Evolutionary conservation across 768 basidiomycete species (phyloP).

Genomic region (Amanita phalloides): DNA sequence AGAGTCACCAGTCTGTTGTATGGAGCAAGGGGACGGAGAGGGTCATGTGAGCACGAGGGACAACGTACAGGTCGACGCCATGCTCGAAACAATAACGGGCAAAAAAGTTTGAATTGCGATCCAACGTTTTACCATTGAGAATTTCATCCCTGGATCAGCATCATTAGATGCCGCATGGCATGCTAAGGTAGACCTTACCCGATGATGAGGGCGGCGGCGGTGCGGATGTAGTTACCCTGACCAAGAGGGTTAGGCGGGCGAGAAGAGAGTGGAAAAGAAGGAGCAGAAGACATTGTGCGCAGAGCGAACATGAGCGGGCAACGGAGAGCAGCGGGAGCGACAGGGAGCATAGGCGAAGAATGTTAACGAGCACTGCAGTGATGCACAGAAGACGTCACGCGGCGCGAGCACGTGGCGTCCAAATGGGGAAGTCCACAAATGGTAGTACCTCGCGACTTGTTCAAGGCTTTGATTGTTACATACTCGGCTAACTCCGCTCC

Average conservation of each 20-base stretch:
- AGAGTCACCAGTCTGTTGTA: conserved; percentile 12
- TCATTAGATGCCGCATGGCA: neutral
- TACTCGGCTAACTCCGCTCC: neutral
- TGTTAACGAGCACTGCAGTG: neutral
- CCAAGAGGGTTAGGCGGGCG: conserved; percentile 58
- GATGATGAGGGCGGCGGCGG: conserved; percentile 67
- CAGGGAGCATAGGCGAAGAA: neutral
- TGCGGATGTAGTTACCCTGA: conserved; percentile 59
- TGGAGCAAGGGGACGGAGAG: neutral
- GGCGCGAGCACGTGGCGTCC: neutral
- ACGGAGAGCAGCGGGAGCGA: neutral
- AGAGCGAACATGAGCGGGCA: neutral
- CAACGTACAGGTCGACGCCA: conserved; percentile 62
- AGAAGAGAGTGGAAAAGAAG: conserved; percentile 40
- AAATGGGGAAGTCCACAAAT: neutral
- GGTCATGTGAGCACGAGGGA: neutral
- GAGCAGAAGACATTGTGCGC: neutral
- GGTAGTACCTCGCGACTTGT: neutral
- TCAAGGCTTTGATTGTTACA: conserved; percentile 1
- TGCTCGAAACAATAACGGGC: conserved; percentile 85
- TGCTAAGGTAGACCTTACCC: conserved; percentile 34
- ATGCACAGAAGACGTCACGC: neutral
- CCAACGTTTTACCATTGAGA: conserved; percentile 83
- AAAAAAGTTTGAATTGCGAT: conserved; percentile 78
- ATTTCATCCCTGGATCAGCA: conserved; percentile 64